Conservation (phyloP, 2,329 filamentous ascomycete genomes). For the Neurospora sp. region DNA sequence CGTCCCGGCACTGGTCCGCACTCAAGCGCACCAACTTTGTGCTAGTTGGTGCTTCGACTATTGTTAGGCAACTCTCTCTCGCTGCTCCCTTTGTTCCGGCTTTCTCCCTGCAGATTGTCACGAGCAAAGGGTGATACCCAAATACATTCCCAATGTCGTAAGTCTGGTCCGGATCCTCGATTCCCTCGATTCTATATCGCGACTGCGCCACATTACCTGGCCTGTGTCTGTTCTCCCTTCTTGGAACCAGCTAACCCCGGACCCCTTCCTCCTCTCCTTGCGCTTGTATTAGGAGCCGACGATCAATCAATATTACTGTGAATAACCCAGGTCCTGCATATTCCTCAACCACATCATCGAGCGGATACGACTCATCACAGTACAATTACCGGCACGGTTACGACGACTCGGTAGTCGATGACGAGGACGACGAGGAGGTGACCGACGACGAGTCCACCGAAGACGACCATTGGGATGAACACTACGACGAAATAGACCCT, state of each 20-base stretch:
- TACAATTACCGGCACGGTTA: constrained; percentile 22
- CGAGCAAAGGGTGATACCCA: constrained; percentile 32
- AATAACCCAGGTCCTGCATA: constrained; percentile 23
- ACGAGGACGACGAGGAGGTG: constrained; percentile 27
- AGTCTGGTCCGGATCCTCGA: constrained; percentile 11
- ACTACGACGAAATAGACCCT: constrained; percentile 42
- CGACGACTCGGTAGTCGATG: constrained; percentile 24
- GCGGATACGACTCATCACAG: constrained; percentile 30
- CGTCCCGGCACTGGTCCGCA: not conserved
- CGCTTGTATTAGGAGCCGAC: constrained; percentile 9
- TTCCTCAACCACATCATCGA: constrained; percentile 23
- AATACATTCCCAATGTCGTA: constrained; percentile 27
- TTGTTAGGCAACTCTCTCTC: constrained; percentile 8
- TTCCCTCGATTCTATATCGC: not conserved
- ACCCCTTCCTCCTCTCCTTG: constrained; percentile 1
- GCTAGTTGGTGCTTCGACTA: constrained; percentile 8
- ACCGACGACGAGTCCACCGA: constrained; percentile 33
- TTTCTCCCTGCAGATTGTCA: constrained; percentile 34
- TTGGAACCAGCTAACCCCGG: constrained; percentile 7
- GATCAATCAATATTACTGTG: constrained; percentile 13
- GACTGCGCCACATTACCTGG: constrained; percentile 1
- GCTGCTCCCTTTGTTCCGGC: constrained; percentile 31
- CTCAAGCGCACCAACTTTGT: not conserved
- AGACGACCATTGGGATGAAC: constrained; percentile 27
- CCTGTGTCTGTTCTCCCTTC: constrained; percentile 11